phyloP scores from a whole-genome alignment of 768 basidiomycete species.

The Lentinula sp. region DNA sequence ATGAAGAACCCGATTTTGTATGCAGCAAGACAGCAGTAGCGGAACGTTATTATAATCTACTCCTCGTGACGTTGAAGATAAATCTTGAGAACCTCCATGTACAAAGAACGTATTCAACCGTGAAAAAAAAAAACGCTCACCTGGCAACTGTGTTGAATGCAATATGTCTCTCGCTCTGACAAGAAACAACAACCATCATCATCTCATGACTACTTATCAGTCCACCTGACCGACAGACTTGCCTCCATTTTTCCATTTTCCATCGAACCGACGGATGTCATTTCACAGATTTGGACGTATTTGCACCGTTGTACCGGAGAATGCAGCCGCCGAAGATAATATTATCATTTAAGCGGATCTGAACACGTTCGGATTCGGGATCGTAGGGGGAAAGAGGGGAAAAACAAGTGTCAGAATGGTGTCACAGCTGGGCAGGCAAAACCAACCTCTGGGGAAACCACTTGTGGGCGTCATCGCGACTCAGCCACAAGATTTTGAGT shows the following conservation, averaged over 20 bases:
- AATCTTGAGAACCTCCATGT: not conserved
- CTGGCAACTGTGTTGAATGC: not conserved
- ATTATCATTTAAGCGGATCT: too few relatives aligned
- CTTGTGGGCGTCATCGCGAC: not conserved
- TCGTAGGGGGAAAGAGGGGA: not conserved
- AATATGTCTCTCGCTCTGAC: not conserved
- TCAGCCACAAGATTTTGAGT: not conserved
- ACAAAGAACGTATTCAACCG: not conserved
- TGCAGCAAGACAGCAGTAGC: not conserved
- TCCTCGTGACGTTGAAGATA: not conserved
- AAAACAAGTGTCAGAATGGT: not conserved
- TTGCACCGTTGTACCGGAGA: not conserved
- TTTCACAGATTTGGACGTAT: not conserved
- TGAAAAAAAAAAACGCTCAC: not conserved
- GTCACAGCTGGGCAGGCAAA: too few relatives aligned
- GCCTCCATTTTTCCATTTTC: not conserved
- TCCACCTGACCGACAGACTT: not conserved
- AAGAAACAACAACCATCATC: not conserved
- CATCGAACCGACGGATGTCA: not conserved
- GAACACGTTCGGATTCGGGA: too few relatives aligned
- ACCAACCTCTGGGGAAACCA: too few relatives aligned
- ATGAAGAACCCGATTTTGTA: not conserved
- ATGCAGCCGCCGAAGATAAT: not conserved
- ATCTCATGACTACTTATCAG: not conserved
- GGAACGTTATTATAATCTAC: not conserved